Evolutionary conservation across 371 early-diverging fungal genomes (phyloP).

Genomic region (Actinomortierella ambigua): DNA sequence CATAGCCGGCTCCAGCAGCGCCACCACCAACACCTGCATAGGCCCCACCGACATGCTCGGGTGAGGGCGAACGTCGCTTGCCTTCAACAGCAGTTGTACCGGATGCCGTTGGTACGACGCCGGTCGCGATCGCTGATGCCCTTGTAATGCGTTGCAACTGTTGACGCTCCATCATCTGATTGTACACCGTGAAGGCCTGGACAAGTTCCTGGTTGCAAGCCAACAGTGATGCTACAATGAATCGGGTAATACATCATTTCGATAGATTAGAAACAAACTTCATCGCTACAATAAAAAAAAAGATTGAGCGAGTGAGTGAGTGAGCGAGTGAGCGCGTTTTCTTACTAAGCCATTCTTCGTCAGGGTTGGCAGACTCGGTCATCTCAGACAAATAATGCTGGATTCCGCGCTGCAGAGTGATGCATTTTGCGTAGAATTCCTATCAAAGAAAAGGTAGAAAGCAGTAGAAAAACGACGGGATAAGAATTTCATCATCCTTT

Average conservation of each 20-base stretch:
- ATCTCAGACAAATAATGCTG: slow-evolving; percentile 44
- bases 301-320: background rate
- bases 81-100: background rate
- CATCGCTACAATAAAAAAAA: background rate
- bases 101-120: slow-evolving; percentile 8
- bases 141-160: slow-evolving; percentile 32
- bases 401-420: slow-evolving; percentile 37
- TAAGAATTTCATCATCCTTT: too few species aligned
- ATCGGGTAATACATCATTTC: background rate
- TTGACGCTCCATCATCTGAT: slow-evolving; percentile 50
- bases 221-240: slow-evolving; percentile 35
- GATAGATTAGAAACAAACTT: background rate
- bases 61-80: too few species aligned
- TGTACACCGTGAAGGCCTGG: slow-evolving; percentile 45
- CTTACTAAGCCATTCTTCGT: slow-evolving; percentile 49
- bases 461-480: background rate
- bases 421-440: slow-evolving; percentile 48
- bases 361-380: slow-evolving; percentile 39
- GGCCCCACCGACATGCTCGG: background rate
- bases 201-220: slow-evolving; percentile 47
- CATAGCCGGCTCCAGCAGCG: slow-evolving; percentile 5
- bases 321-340: background rate
- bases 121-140: slow-evolving; percentile 21
- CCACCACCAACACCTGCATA: slow-evolving; percentile 8
- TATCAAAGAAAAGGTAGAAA: background rate